Evolutionary conservation across 2,329 filamentous ascomycete genomes (phyloP), one percentile per base, ranked within the genome.

Genomic region (Stagonosporopsis cucurbitacearum): DNA sequence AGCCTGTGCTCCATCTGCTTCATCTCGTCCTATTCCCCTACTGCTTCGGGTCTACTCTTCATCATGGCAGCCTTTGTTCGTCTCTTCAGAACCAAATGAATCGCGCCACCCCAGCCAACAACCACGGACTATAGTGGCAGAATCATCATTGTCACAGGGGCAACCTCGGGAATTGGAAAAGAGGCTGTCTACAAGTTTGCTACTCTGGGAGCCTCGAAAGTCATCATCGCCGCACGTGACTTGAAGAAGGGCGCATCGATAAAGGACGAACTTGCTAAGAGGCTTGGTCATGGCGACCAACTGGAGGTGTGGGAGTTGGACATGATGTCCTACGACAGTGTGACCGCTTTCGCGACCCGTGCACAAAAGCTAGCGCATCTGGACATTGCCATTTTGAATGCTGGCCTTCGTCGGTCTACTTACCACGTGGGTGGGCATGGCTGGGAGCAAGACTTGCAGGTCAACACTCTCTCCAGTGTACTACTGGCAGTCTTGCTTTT

Each of bases 11-110:
- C n/a, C 6, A 37, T 37, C 17, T n/a, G 15, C 7, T 6, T 44
- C 41, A 12, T n/a, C 13, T 96, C 60, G 96, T 84, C 51, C 92
- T 86, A 78, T 96, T 92, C 26, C 32, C 3, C 22, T 20, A 6
- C 11, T 17, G 23, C 58, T 90, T 82, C 6, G 19, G n/a, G 5
- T n/a, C 13, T 40, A 5, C 7, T 22, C 11, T 20, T 58, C 54
- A 54, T 22, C 20, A 71, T 69, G 63, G 58, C 68, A 19, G 61
- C 49, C 1, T 44, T 74, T 25, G 32, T 66, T 37, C 60, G 57
- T 3, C 44, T 72, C n/a, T 64, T 75, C 48, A 70, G 63, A 40
- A 58, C 64, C 45, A 74, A 73, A 53, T 74, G 72, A 72, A 61
- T 74, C 17, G 62, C 55, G 15, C 69, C 71, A 6, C 78, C 77